Conservation (phyloP, 805 yeast species). For the Clavispora asparagi region DNA sequence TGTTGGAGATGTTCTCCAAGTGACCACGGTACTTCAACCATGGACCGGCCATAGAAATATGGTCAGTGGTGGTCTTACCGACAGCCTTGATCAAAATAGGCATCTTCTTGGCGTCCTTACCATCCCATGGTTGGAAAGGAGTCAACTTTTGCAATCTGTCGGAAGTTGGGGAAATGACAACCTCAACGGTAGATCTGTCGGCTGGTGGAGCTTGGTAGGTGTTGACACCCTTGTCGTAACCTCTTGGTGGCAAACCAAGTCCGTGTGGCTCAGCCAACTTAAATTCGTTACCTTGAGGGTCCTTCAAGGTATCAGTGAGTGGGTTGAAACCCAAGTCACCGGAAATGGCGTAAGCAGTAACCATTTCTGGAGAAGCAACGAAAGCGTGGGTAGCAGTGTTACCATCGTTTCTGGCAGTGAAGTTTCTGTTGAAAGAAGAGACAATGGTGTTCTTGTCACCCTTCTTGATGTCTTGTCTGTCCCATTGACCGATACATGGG, state of each 20-base stretch:
- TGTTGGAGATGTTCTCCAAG: conserved; percentile 96
- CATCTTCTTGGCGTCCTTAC: conserved; percentile 82
- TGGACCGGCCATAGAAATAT: conserved; percentile 99
- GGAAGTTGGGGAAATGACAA: conserved; percentile 78
- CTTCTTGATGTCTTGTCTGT: conserved; percentile 86
- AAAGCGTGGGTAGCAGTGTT: conserved; percentile 97
- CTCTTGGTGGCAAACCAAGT: conserved; percentile 81
- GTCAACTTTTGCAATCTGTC: conserved; percentile 94
- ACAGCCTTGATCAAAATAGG: conserved; percentile 94
- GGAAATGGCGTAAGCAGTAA: conserved; percentile 90
- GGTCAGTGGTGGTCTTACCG: conserved; percentile 99
- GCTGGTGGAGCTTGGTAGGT: conserved; percentile 97
- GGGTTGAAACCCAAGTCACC: conserved; percentile 98
- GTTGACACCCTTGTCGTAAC: conserved; percentile 90
- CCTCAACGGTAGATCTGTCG: conserved; percentile 71
- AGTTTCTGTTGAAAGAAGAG: conserved; percentile 96
- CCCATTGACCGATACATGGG: conserved; percentile 99
- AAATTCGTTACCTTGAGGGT: conserved; percentile 86
- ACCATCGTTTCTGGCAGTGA: conserved; percentile 97
- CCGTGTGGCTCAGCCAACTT: conserved; percentile 83
- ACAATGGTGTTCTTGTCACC: conserved; percentile 96
- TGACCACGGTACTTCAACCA: conserved; percentile 99
- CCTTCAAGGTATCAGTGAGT: conserved; percentile 81
- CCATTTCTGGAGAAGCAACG: conserved; percentile 95
- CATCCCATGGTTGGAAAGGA: conserved; percentile 96